Percentiles rank a stretch among this genome's conserved stretches.
These are phyloP conservation scores for Talaromyces funiculosus DNA, from an alignment of 2,329 filamentous ascomycete species.

Conservation along the genomic window DNA sequence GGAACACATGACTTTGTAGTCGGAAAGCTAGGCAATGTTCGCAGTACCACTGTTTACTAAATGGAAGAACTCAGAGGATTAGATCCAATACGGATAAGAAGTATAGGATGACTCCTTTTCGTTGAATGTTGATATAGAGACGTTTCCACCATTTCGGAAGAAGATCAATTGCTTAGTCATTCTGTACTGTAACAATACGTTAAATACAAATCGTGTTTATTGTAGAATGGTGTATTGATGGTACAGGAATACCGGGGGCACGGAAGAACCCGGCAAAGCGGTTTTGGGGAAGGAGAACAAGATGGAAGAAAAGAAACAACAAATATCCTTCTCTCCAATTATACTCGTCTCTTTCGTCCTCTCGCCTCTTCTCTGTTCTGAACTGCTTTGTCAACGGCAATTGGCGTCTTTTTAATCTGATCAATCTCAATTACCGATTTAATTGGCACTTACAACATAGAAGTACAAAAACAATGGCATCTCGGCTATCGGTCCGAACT, in stretches of 20 bases:
- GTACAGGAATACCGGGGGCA: not conserved
- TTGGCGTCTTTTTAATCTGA: not conserved
- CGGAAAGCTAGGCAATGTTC: not conserved
- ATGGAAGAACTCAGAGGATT: too few relatives aligned
- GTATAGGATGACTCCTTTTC: not conserved
- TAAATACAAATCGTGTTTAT: not conserved
- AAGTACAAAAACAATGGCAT: conserved; percentile 4
- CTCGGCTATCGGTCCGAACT: conserved; percentile 16
- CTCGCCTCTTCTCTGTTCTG: not conserved
- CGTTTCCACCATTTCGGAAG: not conserved
- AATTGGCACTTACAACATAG: conserved; percentile 7
- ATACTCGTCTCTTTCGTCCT: not conserved
- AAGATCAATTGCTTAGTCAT: not conserved
- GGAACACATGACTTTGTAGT: not conserved
- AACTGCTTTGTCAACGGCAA: not conserved
- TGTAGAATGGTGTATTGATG: not conserved
- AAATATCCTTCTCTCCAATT: not conserved
- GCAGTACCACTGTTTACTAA: not conserved
- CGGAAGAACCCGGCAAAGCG: conserved; percentile 1
- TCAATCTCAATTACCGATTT: not conserved
- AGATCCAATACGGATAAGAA: too few relatives aligned
- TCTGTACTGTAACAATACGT: not conserved
- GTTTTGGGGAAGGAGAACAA: not conserved
- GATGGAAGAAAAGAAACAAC: not conserved
- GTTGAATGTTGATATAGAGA: not conserved